Percentiles rank a stretch among this genome's conserved stretches.
Evolutionary conservation across 2,329 filamentous ascomycete genomes (phyloP).

Genomic region (Neonectria magnoliae): DNA sequence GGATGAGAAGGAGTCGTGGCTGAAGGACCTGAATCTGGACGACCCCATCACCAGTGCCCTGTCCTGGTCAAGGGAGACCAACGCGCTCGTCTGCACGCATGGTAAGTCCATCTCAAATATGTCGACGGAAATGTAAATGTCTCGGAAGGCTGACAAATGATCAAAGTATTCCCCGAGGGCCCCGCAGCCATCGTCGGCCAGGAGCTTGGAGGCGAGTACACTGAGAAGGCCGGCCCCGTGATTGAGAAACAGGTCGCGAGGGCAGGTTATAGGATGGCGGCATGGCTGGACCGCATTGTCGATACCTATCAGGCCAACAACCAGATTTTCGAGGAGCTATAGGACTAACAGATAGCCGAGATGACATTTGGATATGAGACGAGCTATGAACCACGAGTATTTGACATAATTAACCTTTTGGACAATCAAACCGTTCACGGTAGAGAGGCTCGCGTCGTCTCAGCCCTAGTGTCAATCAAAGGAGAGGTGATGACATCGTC

Average conservation of each 20-base stretch:
- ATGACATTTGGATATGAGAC: conserved; percentile 9
- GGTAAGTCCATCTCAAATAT: conserved; percentile 53
- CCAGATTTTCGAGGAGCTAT: conserved; percentile 44
- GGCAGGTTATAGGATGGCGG: conserved; percentile 74
- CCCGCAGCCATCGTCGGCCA: conserved; percentile 64
- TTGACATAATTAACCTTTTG: conserved; percentile 4
- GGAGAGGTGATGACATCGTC: conserved; percentile 8
- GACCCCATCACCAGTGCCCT: conserved; percentile 66
- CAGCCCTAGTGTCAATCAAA: conserved; percentile 8
- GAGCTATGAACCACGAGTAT: neutral
- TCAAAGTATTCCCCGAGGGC: conserved; percentile 69
- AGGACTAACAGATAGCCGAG: conserved; percentile 13
- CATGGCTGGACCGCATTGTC: conserved; percentile 72
- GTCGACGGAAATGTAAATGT: neutral
- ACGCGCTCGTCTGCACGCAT: conserved; percentile 69
- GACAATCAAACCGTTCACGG: neutral
- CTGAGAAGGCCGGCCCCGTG: conserved; percentile 68
- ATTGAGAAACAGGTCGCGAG: conserved; percentile 74
- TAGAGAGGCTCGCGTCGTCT: conserved; percentile 1
- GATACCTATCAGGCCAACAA: conserved; percentile 46
- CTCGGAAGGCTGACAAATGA: conserved; percentile 29
- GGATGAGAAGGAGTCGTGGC: conserved; percentile 62
- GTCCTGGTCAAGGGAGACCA: conserved; percentile 71
- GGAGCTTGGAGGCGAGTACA: conserved; percentile 72
- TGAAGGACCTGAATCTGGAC: conserved; percentile 64